Percentiles rank a stretch among this genome's conserved stretches.
phyloP scores from a whole-genome alignment of 2,329 filamentous ascomycete species.

The Massarina eburnea region DNA sequence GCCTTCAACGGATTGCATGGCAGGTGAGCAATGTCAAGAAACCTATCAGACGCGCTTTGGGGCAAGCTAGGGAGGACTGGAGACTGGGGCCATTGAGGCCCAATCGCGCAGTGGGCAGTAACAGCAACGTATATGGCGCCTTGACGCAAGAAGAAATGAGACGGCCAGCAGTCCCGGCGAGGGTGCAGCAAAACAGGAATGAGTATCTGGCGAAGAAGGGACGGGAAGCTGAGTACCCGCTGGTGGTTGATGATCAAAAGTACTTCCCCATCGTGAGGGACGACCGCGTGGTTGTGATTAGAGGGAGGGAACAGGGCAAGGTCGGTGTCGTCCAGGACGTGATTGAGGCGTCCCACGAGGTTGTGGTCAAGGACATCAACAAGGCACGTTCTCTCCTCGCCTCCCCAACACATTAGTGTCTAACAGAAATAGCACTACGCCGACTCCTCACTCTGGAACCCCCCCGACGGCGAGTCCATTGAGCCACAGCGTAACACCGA shows the following conservation, averaged over 20 bases:
- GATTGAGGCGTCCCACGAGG: slow-evolving; percentile 34
- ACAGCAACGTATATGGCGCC: slow-evolving; percentile 62
- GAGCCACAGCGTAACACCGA: slow-evolving; percentile 51
- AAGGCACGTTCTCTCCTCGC: slow-evolving; percentile 26
- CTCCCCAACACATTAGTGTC: not conserved
- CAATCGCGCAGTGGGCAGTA: slow-evolving; percentile 67
- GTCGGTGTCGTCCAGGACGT: slow-evolving; percentile 72
- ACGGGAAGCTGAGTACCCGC: slow-evolving; percentile 23
- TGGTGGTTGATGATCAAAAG: slow-evolving; percentile 32
- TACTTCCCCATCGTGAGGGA: slow-evolving; percentile 50
- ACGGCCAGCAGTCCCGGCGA: slow-evolving; percentile 44
- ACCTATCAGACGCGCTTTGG: slow-evolving; percentile 52
- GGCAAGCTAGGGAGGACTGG: slow-evolving; percentile 73
- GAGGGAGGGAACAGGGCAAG: slow-evolving; percentile 78
- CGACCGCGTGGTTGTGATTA: slow-evolving; percentile 80
- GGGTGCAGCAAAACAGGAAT: slow-evolving; percentile 28
- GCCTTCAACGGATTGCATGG: slow-evolving; percentile 21
- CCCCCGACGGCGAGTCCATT: slow-evolving; percentile 32
- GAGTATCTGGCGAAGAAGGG: slow-evolving; percentile 21
- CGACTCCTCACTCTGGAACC: slow-evolving; percentile 41
- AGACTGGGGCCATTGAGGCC: slow-evolving; percentile 76
- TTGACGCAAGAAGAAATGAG: slow-evolving; percentile 39
- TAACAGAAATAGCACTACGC: slow-evolving; percentile 43
- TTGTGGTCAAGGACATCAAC: slow-evolving; percentile 45
- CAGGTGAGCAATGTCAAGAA: slow-evolving; percentile 24